These are phyloP conservation scores for Penicillium frequentans DNA, from an alignment of 2,329 filamentous ascomycete genomes.

Conservation along the genomic window DNA sequence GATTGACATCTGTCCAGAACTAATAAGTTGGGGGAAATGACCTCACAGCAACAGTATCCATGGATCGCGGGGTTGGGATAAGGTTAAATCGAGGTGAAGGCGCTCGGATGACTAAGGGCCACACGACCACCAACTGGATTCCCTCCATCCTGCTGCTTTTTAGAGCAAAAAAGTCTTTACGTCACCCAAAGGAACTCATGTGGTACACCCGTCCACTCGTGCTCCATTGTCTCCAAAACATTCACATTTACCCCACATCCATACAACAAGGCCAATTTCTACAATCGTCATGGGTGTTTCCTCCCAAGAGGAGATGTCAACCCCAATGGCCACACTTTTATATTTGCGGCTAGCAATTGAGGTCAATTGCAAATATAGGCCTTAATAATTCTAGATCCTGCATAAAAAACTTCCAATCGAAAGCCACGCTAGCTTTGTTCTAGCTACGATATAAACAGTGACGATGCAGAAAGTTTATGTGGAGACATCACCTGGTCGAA, in stretches of 20 bases:
- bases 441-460: conserved; percentile 1
- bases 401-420: neutral
- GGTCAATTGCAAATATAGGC: neutral
- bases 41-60: conserved; percentile 9
- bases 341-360: neutral
- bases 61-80: conserved; percentile 9
- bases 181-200: conserved; percentile 6
- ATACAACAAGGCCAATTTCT: neutral
- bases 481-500: conserved; percentile 8
- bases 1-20: neutral
- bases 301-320: neutral
- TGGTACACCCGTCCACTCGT: neutral
- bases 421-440: neutral
- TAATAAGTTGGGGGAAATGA: conserved; percentile 8
- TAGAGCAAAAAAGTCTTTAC: conserved; percentile 13
- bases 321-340: neutral
- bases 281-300: neutral
- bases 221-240: conserved; percentile 2
- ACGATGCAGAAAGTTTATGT: conserved; percentile 8
- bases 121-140: neutral
- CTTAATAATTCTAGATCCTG: neutral
- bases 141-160: neutral
- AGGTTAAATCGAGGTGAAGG: conserved; percentile 2
- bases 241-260: conserved; percentile 3
- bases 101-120: conserved; percentile 12